phyloP scores from a whole-genome alignment of 2,329 filamentous ascomycete genomes.

The Amauroascus verrucosus region DNA sequence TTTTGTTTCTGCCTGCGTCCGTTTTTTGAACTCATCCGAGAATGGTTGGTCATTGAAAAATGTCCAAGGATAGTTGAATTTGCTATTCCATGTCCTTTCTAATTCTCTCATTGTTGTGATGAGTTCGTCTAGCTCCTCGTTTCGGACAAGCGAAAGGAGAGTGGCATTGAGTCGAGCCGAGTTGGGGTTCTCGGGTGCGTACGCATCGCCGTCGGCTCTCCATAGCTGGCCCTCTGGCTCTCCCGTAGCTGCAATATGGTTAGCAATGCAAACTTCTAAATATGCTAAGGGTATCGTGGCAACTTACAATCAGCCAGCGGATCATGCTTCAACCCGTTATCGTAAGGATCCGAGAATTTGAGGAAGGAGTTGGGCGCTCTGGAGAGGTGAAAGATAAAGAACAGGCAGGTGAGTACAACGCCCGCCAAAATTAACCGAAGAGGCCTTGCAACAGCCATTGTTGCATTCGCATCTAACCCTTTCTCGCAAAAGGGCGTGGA shows the following conservation, averaged over 20 bases:
- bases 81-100: conserved; percentile 91
- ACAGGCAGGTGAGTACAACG: conserved; percentile 63
- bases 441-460: conserved; percentile 76
- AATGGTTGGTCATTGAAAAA: conserved; percentile 98
- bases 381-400: conserved; percentile 68
- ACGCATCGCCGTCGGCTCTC: conserved; percentile 63
- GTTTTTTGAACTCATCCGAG: conserved; percentile 79
- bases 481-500: background rate
- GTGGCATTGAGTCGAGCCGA: conserved; percentile 88
- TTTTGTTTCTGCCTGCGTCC: conserved; percentile 71
- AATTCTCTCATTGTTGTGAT: conserved; percentile 82
- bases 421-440: conserved; percentile 67
- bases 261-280: conserved; percentile 17
- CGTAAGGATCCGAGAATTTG: conserved; percentile 34
- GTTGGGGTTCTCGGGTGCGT: conserved; percentile 62
- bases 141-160: conserved; percentile 80
- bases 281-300: conserved; percentile 1
- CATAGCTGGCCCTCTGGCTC: conserved; percentile 71
- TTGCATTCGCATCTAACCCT: conserved; percentile 17
- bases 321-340: conserved; percentile 60
- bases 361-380: conserved; percentile 39
- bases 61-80: conserved; percentile 99
- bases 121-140: conserved; percentile 76
- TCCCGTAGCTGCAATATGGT: conserved; percentile 52
- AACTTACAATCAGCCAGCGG: conserved; percentile 75